A percentile compares a stretch with the other conserved stretches of the same genome.
These are phyloP conservation scores for Syzygium malaccense DNA, from an alignment of 441 rosid genomes.

Conservation along the genomic window DNA sequence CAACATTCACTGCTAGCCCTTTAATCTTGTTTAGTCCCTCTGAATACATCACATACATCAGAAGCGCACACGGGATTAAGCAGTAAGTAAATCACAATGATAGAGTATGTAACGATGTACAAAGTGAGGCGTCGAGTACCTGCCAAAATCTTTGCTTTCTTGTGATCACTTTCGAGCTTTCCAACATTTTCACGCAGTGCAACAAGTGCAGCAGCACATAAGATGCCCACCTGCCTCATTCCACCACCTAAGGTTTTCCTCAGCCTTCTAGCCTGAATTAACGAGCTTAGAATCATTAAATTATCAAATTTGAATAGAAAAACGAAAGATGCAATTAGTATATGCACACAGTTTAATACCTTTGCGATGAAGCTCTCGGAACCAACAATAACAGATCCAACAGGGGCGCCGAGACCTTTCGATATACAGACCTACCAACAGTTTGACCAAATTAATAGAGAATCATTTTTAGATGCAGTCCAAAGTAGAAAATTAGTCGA, in stretches of 20 bases:
- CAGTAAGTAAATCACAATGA: neutral
- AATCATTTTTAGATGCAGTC: neutral
- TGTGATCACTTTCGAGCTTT: conserved; percentile 77
- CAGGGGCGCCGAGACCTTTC: conserved; percentile 92
- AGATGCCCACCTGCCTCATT: conserved; percentile 82
- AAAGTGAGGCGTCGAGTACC: conserved; percentile 22
- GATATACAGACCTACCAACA: conserved; percentile 71
- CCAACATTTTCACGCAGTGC: conserved; percentile 59
- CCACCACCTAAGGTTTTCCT: conserved; percentile 96
- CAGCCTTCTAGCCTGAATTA: conserved; percentile 61
- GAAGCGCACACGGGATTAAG: neutral
- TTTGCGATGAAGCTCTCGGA: conserved; percentile 64
- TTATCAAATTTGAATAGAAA: neutral
- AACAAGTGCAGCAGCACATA: conserved; percentile 79
- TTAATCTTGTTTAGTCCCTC: conserved; percentile 76
- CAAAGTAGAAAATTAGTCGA: neutral
- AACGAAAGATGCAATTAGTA: neutral
- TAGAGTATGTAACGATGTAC: neutral
- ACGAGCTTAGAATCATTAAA: neutral
- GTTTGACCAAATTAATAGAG: neutral
- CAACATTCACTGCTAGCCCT: conserved; percentile 54
- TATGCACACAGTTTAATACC: conserved; percentile 24
- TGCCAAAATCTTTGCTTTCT: conserved; percentile 69
- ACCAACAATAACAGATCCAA: conserved; percentile 85
- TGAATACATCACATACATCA: conserved; percentile 9